phyloP scores from a whole-genome alignment of 768 basidiomycete species.

The Lactifluus subvellereus region DNA sequence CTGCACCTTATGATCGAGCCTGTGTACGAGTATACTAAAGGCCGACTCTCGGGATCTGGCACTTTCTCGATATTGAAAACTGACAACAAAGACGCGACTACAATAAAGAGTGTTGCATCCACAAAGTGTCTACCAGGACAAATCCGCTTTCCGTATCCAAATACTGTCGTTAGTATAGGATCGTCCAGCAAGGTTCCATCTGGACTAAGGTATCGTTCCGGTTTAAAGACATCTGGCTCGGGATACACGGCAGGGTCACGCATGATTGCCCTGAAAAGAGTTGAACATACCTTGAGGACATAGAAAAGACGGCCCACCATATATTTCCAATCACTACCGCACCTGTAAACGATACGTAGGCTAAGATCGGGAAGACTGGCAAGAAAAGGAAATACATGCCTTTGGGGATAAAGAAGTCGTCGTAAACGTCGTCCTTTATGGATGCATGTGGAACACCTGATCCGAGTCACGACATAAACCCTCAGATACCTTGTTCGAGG shows the following conservation, averaged over 20 bases:
- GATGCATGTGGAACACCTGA: slow-evolving; percentile 24
- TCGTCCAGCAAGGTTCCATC: slow-evolving; percentile 28
- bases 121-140: slow-evolving; percentile 23
- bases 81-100: slow-evolving; percentile 2
- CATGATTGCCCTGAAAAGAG: slow-evolving; percentile 24
- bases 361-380: neutral
- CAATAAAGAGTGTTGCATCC: slow-evolving; percentile 14
- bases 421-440: slow-evolving; percentile 27
- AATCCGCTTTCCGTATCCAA: slow-evolving; percentile 23
- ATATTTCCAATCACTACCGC: neutral
- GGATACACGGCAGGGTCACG: slow-evolving; percentile 18
- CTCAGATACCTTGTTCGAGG: neutral
- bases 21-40: neutral
- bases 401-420: slow-evolving; percentile 29
- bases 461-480: neutral
- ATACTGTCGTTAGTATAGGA: slow-evolving; percentile 26
- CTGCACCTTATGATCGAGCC: neutral
- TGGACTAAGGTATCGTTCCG: slow-evolving; percentile 19
- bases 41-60: neutral
- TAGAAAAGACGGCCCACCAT: neutral
- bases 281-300: neutral
- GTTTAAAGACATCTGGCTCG: slow-evolving; percentile 23
- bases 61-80: neutral
- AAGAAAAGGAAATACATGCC: neutral
- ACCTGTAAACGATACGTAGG: neutral